Percentiles rank a stretch among this genome's conserved stretches.
These are phyloP conservation scores for Mycena galericulata DNA, from an alignment of 768 basidiomycete genomes.

Conservation along the genomic window DNA sequence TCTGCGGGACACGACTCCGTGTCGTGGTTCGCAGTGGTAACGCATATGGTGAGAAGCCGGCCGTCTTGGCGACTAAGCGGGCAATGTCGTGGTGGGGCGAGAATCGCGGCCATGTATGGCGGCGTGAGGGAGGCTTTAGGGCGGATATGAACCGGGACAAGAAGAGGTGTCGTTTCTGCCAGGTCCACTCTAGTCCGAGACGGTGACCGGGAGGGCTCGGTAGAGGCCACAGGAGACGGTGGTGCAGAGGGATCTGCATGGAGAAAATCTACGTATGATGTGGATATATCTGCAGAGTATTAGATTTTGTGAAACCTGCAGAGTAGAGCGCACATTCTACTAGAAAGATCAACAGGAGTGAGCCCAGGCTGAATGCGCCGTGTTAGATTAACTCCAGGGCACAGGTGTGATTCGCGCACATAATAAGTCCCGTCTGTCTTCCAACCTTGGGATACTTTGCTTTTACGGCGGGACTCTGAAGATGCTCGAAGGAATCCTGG, in stretches of 20 bases:
- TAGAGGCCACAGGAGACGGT: slow-evolving; percentile 50
- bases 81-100: slow-evolving; percentile 29
- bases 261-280: slow-evolving; percentile 78
- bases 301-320: slow-evolving; percentile 14
- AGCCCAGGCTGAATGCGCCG: slow-evolving; percentile 59
- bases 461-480: slow-evolving; percentile 61
- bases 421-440: slow-evolving; percentile 75
- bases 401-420: slow-evolving; percentile 60
- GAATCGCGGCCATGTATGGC: slow-evolving; percentile 25
- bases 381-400: neutral
- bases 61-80: slow-evolving; percentile 33
- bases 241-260: slow-evolving; percentile 71
- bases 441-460: slow-evolving; percentile 60
- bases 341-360: slow-evolving; percentile 78
- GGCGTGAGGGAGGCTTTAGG: slow-evolving; percentile 17
- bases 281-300: slow-evolving; percentile 69
- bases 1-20: neutral
- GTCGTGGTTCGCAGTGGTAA: slow-evolving; percentile 44
- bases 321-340: slow-evolving; percentile 74
- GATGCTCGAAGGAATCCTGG: slow-evolving; percentile 77
- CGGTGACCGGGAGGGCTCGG: slow-evolving; percentile 36
- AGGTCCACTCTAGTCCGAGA: slow-evolving; percentile 20
- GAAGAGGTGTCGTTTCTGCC: slow-evolving; percentile 20
- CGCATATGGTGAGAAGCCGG: slow-evolving; percentile 23
- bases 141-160: slow-evolving; percentile 19